These are phyloP conservation scores for Aspergillus sclerotiicarbonarius DNA, from an alignment of 495 filamentous ascomycete species.

Conservation along the genomic window DNA sequence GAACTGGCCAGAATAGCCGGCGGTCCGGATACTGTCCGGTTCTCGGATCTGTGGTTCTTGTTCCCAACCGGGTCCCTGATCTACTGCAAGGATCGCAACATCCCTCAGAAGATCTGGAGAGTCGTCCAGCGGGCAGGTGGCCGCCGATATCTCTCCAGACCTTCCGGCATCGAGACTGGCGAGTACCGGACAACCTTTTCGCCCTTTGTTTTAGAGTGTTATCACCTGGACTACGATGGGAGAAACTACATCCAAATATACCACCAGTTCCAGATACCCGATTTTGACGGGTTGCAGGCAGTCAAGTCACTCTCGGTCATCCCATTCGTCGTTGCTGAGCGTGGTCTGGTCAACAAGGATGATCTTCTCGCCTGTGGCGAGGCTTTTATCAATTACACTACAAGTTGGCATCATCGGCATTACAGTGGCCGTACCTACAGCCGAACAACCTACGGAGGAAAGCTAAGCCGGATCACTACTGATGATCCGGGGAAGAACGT, in stretches of 20 bases:
- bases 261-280: not conserved
- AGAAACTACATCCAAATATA: not conserved
- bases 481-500: not conserved
- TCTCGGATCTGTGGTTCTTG: not conserved
- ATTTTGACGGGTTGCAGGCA: not conserved
- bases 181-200: not conserved
- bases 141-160: not conserved
- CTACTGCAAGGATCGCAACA: not conserved
- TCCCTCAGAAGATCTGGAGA: not conserved
- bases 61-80: not conserved
- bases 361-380: not conserved
- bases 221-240: conserved; percentile 1
- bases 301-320: not conserved
- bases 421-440: not conserved
- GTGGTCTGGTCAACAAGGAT: not conserved
- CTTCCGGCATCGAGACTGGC: not conserved
- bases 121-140: not conserved
- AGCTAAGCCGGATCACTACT: not conserved
- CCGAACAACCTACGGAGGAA: not conserved
- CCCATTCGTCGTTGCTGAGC: not conserved
- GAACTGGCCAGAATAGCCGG: not conserved
- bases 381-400: not conserved
- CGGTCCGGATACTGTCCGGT: not conserved
- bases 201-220: not conserved
- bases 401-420: not conserved